These are phyloP conservation scores for Dactylella cylindrospora DNA, from an alignment of 2,329 filamentous ascomycete genomes.

Conservation along the genomic window DNA sequence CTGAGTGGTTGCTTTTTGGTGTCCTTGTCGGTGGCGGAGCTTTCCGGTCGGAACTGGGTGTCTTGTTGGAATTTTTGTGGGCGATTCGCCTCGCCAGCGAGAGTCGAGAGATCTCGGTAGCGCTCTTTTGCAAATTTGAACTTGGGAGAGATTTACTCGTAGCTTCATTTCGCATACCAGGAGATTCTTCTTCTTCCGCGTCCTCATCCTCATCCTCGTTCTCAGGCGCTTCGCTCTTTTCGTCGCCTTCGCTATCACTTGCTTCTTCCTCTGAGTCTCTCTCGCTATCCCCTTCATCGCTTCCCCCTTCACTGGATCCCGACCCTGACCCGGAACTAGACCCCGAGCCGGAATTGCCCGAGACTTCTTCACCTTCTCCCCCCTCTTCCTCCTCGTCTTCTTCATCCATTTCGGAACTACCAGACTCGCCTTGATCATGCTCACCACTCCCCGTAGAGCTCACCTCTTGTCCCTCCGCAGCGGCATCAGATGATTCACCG, in stretches of 20 bases:
- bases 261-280: background rate
- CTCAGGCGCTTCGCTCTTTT: background rate
- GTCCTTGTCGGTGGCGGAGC: too few species aligned
- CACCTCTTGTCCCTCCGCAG: background rate
- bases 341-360: too few species aligned
- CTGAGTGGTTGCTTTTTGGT: too few species aligned
- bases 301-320: too few species aligned
- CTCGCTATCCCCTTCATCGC: background rate
- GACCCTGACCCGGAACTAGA: too few species aligned
- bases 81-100: too few species aligned
- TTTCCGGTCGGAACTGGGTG: too few species aligned
- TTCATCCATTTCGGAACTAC: background rate
- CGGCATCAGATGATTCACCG: background rate
- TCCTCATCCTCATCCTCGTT: background rate
- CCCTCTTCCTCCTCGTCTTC: background rate
- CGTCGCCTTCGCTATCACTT: background rate
- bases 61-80: too few species aligned
- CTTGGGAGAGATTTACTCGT: too few species aligned
- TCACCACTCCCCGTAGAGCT: background rate
- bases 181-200: background rate
- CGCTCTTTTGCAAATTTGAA: too few species aligned
- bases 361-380: background rate
- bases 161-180: too few species aligned
- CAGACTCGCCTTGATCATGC: background rate
- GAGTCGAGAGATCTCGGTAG: too few species aligned